phyloP scores from a whole-genome alignment of 371 early-diverging fungal genomes.

The Chytridium lagenaria region DNA sequence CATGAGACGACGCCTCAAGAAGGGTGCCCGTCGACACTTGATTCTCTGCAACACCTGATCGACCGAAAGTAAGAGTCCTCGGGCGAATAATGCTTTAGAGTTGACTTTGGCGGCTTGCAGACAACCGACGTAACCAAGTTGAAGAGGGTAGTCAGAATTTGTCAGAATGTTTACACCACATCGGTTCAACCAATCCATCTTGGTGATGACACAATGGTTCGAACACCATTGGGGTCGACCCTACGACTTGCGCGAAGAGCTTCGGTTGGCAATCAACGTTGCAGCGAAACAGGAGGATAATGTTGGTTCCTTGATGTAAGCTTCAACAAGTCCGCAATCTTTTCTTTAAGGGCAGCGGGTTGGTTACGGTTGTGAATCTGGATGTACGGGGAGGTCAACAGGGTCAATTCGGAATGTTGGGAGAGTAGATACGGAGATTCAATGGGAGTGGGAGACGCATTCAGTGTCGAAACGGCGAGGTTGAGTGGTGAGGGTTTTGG shows the following conservation, averaged over 20 bases:
- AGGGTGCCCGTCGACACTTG: slow-evolving; percentile 80
- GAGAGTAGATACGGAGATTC: slow-evolving; percentile 92
- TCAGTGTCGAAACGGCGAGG: slow-evolving; percentile 91
- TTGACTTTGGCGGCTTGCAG: slow-evolving; percentile 69
- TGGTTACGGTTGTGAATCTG: slow-evolving; percentile 95
- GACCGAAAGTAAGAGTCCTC: slow-evolving; percentile 71
- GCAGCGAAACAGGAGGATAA: slow-evolving; percentile 98
- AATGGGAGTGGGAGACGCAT: slow-evolving; percentile 95
- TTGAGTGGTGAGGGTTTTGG: slow-evolving; percentile 93
- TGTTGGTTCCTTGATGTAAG: slow-evolving; percentile 94
- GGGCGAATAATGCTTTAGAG: slow-evolving; percentile 68
- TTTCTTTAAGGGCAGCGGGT: slow-evolving; percentile 88
- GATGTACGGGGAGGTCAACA: slow-evolving; percentile 99
- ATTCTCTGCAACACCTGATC: slow-evolving; percentile 34
- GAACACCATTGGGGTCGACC: slow-evolving; percentile 90
- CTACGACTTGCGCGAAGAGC: slow-evolving; percentile 88
- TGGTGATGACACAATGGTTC: slow-evolving; percentile 99
- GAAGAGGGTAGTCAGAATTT: slow-evolving; percentile 91
- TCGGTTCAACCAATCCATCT: slow-evolving; percentile 95
- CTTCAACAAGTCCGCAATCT: slow-evolving; percentile 94
- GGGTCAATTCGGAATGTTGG: slow-evolving; percentile 95
- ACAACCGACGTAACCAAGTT: slow-evolving; percentile 98
- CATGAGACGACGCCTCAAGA: slow-evolving; percentile 82
- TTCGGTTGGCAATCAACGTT: slow-evolving; percentile 98
- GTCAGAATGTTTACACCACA: slow-evolving; percentile 80